Percentiles rank a stretch among this genome's conserved stretches.
These are phyloP conservation scores for Stemphylium lycopersici DNA, from an alignment of 2,329 filamentous ascomycete species.

Conservation along the genomic window DNA sequence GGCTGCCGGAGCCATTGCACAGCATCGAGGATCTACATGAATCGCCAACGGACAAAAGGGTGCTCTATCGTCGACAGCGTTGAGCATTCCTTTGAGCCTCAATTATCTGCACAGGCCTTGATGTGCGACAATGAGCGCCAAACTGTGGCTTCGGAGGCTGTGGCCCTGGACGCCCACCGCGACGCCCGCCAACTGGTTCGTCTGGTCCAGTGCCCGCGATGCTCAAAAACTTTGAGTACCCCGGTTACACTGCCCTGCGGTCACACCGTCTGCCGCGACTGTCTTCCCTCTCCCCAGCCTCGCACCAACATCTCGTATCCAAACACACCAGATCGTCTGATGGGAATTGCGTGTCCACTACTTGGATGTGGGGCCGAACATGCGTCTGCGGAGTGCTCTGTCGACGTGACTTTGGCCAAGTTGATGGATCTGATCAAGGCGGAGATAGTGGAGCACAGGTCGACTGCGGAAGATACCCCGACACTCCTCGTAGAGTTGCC, in stretches of 20 bases:
- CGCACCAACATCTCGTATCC: slow-evolving; percentile 80
- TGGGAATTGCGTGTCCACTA: slow-evolving; percentile 78
- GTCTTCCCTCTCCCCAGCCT: slow-evolving; percentile 70
- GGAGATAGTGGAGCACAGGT: slow-evolving; percentile 55
- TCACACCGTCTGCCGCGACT: slow-evolving; percentile 74
- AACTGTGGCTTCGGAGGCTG: slow-evolving; percentile 41
- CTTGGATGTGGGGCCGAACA: slow-evolving; percentile 71
- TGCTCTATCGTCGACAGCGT: slow-evolving; percentile 41
- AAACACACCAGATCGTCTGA: slow-evolving; percentile 66
- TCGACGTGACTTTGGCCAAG: slow-evolving; percentile 78
- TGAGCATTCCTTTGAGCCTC: slow-evolving; percentile 40
- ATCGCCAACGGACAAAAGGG: slow-evolving; percentile 41
- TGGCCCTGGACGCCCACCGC: slow-evolving; percentile 56
- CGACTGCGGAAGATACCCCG: slow-evolving; percentile 41
- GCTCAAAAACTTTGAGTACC: slow-evolving; percentile 69
- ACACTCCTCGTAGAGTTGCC: slow-evolving; percentile 52
- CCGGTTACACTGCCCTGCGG: slow-evolving; percentile 84
- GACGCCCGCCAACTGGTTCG: slow-evolving; percentile 71
- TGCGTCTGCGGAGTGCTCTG: slow-evolving; percentile 74
- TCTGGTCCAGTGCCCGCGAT: slow-evolving; percentile 77
- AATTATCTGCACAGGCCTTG: slow-evolving; percentile 42
- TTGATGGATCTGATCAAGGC: slow-evolving; percentile 61
- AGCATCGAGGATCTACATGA: slow-evolving; percentile 41
- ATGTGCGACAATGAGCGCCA: slow-evolving; percentile 51
- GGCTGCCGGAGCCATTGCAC: slow-evolving; percentile 24